A percentile compares a stretch with the other conserved stretches of the same genome.
Evolutionary conservation across 768 basidiomycete genomes (phyloP).

Genomic region (Coprinopsis marcescibilis): DNA sequence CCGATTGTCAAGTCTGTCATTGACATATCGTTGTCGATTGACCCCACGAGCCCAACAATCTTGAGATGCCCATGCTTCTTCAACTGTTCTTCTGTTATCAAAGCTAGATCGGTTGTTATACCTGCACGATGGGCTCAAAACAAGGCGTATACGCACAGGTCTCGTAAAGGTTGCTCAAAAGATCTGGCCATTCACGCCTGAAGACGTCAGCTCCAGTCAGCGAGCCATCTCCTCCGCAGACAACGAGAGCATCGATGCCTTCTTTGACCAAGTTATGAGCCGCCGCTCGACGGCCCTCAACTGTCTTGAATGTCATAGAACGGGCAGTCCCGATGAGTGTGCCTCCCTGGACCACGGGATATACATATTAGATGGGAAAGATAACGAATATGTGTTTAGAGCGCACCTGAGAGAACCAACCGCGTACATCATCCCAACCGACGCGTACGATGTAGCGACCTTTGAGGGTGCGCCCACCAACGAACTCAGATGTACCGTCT

Average conservation of each 20-base stretch:
- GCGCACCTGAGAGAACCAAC: conserved; percentile 85
- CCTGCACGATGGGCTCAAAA: neutral
- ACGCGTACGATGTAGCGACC: conserved; percentile 92
- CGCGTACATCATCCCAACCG: conserved; percentile 96
- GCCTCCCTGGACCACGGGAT: conserved; percentile 56
- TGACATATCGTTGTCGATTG: conserved; percentile 99
- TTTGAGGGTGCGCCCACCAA: conserved; percentile 68
- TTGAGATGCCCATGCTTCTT: conserved; percentile 75
- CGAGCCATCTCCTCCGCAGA: conserved; percentile 96
- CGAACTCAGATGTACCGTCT: conserved; percentile 77
- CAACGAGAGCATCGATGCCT: conserved; percentile 94
- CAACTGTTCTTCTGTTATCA: conserved; percentile 71
- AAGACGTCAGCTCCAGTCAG: conserved; percentile 95
- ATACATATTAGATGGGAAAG: neutral
- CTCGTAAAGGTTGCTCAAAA: conserved; percentile 61
- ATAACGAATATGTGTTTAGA: neutral
- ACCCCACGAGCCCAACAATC: conserved; percentile 98
- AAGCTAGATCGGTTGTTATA: conserved; percentile 32
- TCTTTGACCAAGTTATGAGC: conserved; percentile 91
- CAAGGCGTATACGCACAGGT: conserved; percentile 53
- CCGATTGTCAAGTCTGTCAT: conserved; percentile 97
- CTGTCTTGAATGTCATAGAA: conserved; percentile 75
- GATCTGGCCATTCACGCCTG: conserved; percentile 89
- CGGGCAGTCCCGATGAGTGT: conserved; percentile 94
- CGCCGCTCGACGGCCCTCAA: conserved; percentile 83